phyloP scores from a whole-genome alignment of 495 filamentous ascomycete genomes.

The Annulohypoxylon maeteangense region DNA sequence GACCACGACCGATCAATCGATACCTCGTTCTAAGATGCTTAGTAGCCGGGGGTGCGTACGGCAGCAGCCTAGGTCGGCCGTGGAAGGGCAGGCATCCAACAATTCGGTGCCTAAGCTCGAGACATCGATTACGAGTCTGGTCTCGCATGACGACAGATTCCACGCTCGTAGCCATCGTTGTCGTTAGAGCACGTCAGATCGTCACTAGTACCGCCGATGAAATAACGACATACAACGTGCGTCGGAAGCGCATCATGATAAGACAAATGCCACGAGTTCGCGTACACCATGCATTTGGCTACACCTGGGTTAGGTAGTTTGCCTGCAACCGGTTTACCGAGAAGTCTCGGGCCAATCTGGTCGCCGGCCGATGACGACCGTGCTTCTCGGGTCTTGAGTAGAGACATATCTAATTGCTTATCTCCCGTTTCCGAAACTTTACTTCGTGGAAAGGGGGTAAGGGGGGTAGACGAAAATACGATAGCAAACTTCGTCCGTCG shows the following conservation, averaged over 20 bases:
- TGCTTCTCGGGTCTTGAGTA: constrained; percentile 25
- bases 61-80: constrained; percentile 15
- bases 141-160: constrained; percentile 37
- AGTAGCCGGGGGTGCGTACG: constrained; percentile 6
- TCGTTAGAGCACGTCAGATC: constrained; percentile 12
- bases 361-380: constrained; percentile 17
- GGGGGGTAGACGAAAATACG: background rate
- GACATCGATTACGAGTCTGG: constrained; percentile 31
- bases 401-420: constrained; percentile 38
- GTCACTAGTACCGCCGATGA: constrained; percentile 6
- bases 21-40: constrained; percentile 15
- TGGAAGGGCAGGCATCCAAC: constrained; percentile 24
- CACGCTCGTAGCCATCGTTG: constrained; percentile 7
- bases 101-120: constrained; percentile 20
- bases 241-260: constrained; percentile 25
- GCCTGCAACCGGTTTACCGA: constrained; percentile 36
- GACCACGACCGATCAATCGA: constrained; percentile 8
- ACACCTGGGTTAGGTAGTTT: constrained; percentile 30
- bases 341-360: constrained; percentile 42
- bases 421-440: constrained; percentile 39
- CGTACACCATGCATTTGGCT: constrained; percentile 29
- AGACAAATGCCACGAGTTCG: constrained; percentile 42
- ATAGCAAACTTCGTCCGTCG: constrained; percentile 34
- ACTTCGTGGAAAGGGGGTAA: constrained; percentile 6
- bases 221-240: constrained; percentile 30